phyloP scores from a whole-genome alignment of 805 yeast genomes.

The Saturnispora sanitii region DNA sequence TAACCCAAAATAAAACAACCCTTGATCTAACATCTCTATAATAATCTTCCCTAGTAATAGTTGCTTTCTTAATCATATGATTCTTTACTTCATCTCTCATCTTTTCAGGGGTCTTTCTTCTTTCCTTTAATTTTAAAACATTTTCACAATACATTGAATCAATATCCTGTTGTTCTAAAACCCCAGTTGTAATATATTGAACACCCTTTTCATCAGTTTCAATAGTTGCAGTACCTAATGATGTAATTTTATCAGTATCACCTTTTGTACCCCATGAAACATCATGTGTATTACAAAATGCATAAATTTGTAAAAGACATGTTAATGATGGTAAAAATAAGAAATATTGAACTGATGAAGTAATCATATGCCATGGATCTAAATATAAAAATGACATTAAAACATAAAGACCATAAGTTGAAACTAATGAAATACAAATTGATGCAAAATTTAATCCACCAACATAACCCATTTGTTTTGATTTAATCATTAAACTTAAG shows the following conservation, averaged over 20 bases:
- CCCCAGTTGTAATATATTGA: slow-evolving; percentile 73
- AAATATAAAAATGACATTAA: slow-evolving; percentile 75
- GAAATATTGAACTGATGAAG: slow-evolving; percentile 83
- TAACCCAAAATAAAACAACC: slow-evolving; percentile 92
- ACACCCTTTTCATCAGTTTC: slow-evolving; percentile 73
- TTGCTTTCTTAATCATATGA: slow-evolving; percentile 29
- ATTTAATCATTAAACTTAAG: slow-evolving; percentile 47
- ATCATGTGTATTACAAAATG: slow-evolving; percentile 96
- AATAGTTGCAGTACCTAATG: slow-evolving; percentile 72
- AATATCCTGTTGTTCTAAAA: slow-evolving; percentile 63
- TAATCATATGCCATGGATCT: slow-evolving; percentile 94
- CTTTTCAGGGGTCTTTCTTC: slow-evolving; percentile 49
- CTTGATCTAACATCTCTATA: slow-evolving; percentile 91
- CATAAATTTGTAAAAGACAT: slow-evolving; percentile 88
- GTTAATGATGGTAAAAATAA: slow-evolving; percentile 84
- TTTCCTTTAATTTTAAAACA: slow-evolving; percentile 59
- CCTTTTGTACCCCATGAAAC: slow-evolving; percentile 99
- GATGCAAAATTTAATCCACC: slow-evolving; percentile 50
- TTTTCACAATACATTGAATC: slow-evolving; percentile 76
- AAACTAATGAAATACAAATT: slow-evolving; percentile 71
- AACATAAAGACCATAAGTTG: slow-evolving; percentile 86
- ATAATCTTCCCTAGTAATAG: slow-evolving; percentile 60
- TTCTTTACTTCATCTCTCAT: slow-evolving; percentile 34
- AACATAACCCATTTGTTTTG: slow-evolving; percentile 28
- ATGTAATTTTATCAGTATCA: slow-evolving; percentile 62